These are phyloP conservation scores for Lasiosphaeria hispida DNA, from an alignment of 495 filamentous ascomycete species.

Conservation along the genomic window DNA sequence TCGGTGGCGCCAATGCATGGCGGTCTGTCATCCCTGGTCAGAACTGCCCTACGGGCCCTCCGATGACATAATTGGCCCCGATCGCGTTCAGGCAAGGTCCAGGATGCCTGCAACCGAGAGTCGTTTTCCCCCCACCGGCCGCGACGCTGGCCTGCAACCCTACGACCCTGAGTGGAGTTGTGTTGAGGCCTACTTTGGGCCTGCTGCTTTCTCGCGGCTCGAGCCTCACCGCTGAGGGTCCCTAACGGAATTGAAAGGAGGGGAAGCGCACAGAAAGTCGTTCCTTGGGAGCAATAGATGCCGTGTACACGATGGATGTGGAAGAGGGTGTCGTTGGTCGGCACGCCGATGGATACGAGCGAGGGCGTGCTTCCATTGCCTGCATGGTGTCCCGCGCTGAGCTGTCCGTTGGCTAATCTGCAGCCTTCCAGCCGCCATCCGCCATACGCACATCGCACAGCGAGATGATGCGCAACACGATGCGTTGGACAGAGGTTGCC, in stretches of 20 bases:
- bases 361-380: background rate
- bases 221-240: too few relatives aligned
- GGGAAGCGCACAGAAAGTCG: too few relatives aligned
- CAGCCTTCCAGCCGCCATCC: background rate
- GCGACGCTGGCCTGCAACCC: background rate
- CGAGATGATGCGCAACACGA: background rate
- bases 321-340: background rate
- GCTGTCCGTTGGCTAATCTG: conserved; percentile 2
- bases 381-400: background rate
- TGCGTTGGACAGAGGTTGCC: background rate
- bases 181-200: too few relatives aligned
- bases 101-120: too few relatives aligned
- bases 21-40: background rate
- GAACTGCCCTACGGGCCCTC: background rate
- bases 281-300: too few relatives aligned
- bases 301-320: too few relatives aligned
- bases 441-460: background rate
- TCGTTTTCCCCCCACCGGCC: background rate
- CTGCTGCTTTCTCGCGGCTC: too few relatives aligned
- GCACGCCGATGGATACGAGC: conserved; percentile 2
- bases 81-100: background rate
- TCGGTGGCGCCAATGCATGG: too few relatives aligned
- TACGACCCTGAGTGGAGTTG: too few relatives aligned
- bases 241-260: too few relatives aligned
- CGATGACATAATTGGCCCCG: conserved; percentile 14